A percentile compares a stretch with the other conserved stretches of the same genome.
Evolutionary conservation across 176 grass and related monocot species (phyloP).

Genomic region (Avena eriantha): DNA sequence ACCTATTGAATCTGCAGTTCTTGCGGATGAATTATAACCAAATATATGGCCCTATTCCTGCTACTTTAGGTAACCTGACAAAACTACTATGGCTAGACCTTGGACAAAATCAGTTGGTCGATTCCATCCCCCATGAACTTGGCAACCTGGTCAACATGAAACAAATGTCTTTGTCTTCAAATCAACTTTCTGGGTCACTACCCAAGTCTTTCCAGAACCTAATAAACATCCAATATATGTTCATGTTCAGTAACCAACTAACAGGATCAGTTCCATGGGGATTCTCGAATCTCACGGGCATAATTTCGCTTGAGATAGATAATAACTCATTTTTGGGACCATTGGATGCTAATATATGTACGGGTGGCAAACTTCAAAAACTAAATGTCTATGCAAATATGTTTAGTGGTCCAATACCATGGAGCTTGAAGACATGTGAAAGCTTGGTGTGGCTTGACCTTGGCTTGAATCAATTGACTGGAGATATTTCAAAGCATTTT

Average conservation of each 20-base stretch:
- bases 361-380: not conserved
- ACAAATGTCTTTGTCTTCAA: not conserved
- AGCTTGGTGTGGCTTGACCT: not conserved
- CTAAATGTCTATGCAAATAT: not conserved
- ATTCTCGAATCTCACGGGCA: conserved; percentile 17
- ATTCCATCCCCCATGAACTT: not conserved
- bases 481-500: conserved; percentile 39
- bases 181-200: not conserved
- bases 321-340: conserved; percentile 25
- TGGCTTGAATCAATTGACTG: not conserved
- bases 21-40: not conserved
- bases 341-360: not conserved
- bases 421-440: conserved; percentile 29
- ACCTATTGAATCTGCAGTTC: not conserved
- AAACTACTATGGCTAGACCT: not conserved
- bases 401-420: conserved; percentile 15
- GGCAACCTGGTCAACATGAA: not conserved
- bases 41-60: not conserved
- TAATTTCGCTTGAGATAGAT: not conserved
- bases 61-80: conserved; percentile 3
- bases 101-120: not conserved
- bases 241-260: not conserved
- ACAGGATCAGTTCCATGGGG: not conserved
- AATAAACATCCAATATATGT: not conserved
- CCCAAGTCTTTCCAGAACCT: not conserved